Conservation (phyloP, 768 basidiomycete genomes). For the Rhodotorula graminis region DNA sequence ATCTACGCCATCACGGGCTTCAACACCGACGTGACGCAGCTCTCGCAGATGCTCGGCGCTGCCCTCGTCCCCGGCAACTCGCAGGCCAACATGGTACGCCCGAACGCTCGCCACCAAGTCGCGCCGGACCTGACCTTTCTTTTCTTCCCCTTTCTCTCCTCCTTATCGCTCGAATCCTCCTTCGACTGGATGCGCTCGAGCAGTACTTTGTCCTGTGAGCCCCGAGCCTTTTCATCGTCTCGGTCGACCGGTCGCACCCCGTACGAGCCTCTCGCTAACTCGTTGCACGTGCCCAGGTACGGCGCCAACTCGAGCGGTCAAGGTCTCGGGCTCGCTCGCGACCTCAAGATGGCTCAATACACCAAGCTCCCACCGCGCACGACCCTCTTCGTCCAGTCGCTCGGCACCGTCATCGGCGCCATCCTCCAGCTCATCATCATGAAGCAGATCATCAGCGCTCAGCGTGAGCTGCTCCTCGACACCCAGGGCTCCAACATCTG, state of each 20-base stretch:
- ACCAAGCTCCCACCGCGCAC: conserved; percentile 61
- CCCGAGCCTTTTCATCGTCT: no score
- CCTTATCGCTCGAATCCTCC: no score
- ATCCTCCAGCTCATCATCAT: conserved; percentile 54
- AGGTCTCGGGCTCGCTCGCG: conserved; percentile 54
- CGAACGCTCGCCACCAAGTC: no score
- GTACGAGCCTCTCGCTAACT: no score
- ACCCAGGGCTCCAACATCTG: conserved; percentile 63
- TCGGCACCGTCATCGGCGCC: conserved; percentile 57
- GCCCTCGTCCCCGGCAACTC: conserved; percentile 57
- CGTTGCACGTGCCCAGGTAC: conserved; percentile 33
- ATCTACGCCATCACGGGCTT: conserved; percentile 53
- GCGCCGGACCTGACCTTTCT: no score
- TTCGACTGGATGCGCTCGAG: no score
- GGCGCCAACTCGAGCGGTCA: conserved; percentile 54
- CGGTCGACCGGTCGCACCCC: no score
- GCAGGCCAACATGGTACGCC: conserved; percentile 59
- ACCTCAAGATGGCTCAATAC: conserved; percentile 57
- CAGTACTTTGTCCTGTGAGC: conserved; percentile 38
- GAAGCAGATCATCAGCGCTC: conserved; percentile 57
- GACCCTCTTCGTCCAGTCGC: conserved; percentile 59
- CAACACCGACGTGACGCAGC: conserved; percentile 47
- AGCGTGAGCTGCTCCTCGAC: conserved; percentile 55
- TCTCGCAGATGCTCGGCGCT: conserved; percentile 56
- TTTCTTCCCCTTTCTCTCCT: no score